These are phyloP conservation scores for Diaporthe sp. DNA, from an alignment of 2,329 filamentous ascomycete species.

Conservation along the genomic window DNA sequence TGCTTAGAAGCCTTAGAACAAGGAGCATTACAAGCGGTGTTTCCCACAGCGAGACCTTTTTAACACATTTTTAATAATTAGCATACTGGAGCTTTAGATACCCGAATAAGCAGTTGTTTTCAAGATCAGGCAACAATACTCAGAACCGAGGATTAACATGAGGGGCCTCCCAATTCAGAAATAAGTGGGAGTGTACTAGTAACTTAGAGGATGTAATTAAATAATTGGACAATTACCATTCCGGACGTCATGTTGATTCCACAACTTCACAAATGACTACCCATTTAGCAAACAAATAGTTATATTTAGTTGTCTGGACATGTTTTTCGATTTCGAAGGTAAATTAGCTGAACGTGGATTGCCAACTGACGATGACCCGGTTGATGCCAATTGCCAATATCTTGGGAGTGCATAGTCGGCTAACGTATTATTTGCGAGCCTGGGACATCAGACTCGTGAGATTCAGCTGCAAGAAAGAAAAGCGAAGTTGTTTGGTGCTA, in stretches of 20 bases:
- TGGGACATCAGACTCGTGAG: too few relatives aligned
- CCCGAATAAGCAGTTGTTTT: background rate
- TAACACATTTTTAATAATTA: background rate
- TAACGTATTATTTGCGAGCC: too few relatives aligned
- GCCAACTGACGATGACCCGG: background rate
- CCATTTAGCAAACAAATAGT: background rate
- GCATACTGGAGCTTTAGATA: constrained; percentile 4
- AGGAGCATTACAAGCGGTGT: background rate
- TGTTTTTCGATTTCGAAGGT: background rate
- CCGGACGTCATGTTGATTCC: background rate
- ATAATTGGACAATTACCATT: background rate
- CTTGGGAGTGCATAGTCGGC: background rate
- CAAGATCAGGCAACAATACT: background rate
- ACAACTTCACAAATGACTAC: background rate
- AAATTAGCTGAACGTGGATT: background rate
- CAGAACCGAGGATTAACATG: background rate
- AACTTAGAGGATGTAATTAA: background rate
- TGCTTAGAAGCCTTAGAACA: constrained; percentile 1
- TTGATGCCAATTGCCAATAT: background rate
- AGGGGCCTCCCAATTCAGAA: background rate
- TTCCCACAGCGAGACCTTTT: background rate
- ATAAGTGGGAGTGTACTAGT: background rate
- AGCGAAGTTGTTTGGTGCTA: too few relatives aligned
- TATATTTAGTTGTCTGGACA: too few relatives aligned
- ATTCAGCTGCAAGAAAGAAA: too few relatives aligned